A percentile compares a stretch with the other conserved stretches of the same genome.
phyloP scores from a whole-genome alignment of 2,329 filamentous ascomycete species.

The Rutstroemia sp. region DNA sequence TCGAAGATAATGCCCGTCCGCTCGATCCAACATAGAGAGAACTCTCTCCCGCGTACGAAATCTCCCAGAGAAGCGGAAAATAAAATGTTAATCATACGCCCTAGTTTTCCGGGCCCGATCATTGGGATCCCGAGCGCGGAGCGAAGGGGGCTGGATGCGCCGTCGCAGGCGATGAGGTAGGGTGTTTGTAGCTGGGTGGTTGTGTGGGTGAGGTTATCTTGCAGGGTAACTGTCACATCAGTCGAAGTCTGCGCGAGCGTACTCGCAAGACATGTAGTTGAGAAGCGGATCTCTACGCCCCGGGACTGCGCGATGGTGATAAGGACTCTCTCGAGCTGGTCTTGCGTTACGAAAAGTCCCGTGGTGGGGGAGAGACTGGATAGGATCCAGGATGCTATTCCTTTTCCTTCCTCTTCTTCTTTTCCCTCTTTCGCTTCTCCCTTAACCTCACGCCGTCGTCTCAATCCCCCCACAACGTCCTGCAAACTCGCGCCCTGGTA shows the following conservation, averaged over 20 bases:
- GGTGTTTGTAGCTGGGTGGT: slow-evolving; percentile 23
- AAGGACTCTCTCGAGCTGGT: slow-evolving; percentile 35
- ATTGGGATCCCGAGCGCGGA: slow-evolving; percentile 24
- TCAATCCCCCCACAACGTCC: slow-evolving; percentile 12
- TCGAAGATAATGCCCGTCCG: background rate
- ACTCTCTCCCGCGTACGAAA: slow-evolving; percentile 28
- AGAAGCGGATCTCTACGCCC: slow-evolving; percentile 31
- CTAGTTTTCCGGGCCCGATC: slow-evolving; percentile 28
- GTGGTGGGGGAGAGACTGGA: slow-evolving; percentile 13
- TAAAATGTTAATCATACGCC: slow-evolving; percentile 31
- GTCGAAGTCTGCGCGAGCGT: slow-evolving; percentile 18
- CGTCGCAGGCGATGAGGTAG: slow-evolving; percentile 36
- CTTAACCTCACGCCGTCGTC: background rate
- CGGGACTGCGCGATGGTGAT: slow-evolving; percentile 27
- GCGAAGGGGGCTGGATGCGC: slow-evolving; percentile 26
- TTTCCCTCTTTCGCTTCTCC: background rate
- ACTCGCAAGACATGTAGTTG: slow-evolving; percentile 23
- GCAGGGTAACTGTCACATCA: slow-evolving; percentile 24
- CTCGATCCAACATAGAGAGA: slow-evolving; percentile 29
- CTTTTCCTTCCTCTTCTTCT: slow-evolving; percentile 17
- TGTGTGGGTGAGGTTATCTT: slow-evolving; percentile 17
- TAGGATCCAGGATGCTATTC: slow-evolving; percentile 16
- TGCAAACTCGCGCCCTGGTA: slow-evolving; percentile 12
- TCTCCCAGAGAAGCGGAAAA: slow-evolving; percentile 28
- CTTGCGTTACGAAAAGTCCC: slow-evolving; percentile 32